Evolutionary conservation across 2,329 filamentous ascomycete genomes (phyloP).

Genomic region (Fusarium newnesense): DNA sequence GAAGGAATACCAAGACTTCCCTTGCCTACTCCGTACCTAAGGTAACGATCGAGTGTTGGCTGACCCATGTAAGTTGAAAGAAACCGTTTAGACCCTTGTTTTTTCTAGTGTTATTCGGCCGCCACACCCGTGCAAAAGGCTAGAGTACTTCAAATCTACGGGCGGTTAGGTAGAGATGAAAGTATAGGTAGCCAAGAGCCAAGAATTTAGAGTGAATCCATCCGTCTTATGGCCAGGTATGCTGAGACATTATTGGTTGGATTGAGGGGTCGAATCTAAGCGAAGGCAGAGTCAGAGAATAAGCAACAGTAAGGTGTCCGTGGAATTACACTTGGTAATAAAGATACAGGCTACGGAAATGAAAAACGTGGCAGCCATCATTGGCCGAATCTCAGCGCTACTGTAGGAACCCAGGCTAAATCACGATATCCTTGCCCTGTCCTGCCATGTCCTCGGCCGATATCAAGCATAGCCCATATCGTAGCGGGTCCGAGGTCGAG

Average conservation of each 20-base stretch:
- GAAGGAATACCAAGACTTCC: slow-evolving; percentile 13
- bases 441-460: slow-evolving; percentile 8
- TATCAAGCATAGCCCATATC: not conserved
- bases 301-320: not conserved
- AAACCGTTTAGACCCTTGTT: slow-evolving; percentile 3
- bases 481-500: slow-evolving; percentile 17
- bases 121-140: slow-evolving; percentile 12
- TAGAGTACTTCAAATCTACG: not conserved
- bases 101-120: slow-evolving; percentile 3
- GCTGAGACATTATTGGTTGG: not conserved
- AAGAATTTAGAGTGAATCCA: not conserved
- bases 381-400: slow-evolving; percentile 15
- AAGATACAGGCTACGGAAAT: not conserved
- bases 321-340: not conserved
- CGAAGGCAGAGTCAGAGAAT: not conserved
- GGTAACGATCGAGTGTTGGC: not conserved
- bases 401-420: slow-evolving; percentile 25
- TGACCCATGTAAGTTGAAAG: not conserved
- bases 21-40: not conserved
- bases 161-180: not conserved
- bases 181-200: slow-evolving; percentile 12
- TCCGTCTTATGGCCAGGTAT: not conserved
- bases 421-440: not conserved
- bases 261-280: not conserved
- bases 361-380: not conserved